A percentile compares a stretch with the other conserved stretches of the same genome.
These are phyloP conservation scores for Acrodontium crateriforme DNA, from an alignment of 2,329 filamentous ascomycete genomes.

Conservation along the genomic window DNA sequence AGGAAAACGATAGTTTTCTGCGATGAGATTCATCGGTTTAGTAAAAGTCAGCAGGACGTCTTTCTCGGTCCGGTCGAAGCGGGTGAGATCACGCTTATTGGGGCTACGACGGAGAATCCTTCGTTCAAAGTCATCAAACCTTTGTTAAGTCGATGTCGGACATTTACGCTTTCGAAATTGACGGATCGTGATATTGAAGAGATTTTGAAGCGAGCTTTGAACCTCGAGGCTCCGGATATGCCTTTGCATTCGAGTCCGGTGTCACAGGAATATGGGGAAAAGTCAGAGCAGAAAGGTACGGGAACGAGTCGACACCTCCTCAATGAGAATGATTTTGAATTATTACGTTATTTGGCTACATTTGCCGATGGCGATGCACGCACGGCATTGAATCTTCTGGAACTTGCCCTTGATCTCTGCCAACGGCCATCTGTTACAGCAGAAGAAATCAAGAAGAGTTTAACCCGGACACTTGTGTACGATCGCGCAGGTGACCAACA, in stretches of 20 bases:
- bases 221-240: slow-evolving; percentile 12
- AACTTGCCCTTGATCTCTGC: slow-evolving; percentile 71
- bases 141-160: slow-evolving; percentile 75
- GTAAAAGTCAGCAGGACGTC: slow-evolving; percentile 84
- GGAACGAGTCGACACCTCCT: slow-evolving; percentile 31
- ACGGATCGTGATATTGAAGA: slow-evolving; percentile 54
- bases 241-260: background rate
- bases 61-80: slow-evolving; percentile 87
- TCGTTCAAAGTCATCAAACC: slow-evolving; percentile 86
- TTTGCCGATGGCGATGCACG: slow-evolving; percentile 90
- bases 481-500: slow-evolving; percentile 92
- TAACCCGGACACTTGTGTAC: slow-evolving; percentile 90
- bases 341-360: slow-evolving; percentile 67
- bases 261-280: background rate
- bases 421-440: slow-evolving; percentile 52
- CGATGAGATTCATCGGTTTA: slow-evolving; percentile 90
- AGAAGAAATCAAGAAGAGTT: slow-evolving; percentile 61
- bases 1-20: slow-evolving; percentile 93
- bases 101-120: slow-evolving; percentile 93
- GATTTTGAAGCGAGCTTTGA: slow-evolving; percentile 66
- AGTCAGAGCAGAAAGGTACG: slow-evolving; percentile 11
- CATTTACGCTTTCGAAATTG: slow-evolving; percentile 72
- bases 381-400: slow-evolving; percentile 81
- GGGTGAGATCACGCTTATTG: slow-evolving; percentile 80
- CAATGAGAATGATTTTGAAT: slow-evolving; percentile 50